Percentiles rank a stretch among this genome's conserved stretches.
These are phyloP conservation scores for Heliocybe sulcata DNA, from an alignment of 1,284 basidiomycete genomes.

Conservation along the genomic window DNA sequence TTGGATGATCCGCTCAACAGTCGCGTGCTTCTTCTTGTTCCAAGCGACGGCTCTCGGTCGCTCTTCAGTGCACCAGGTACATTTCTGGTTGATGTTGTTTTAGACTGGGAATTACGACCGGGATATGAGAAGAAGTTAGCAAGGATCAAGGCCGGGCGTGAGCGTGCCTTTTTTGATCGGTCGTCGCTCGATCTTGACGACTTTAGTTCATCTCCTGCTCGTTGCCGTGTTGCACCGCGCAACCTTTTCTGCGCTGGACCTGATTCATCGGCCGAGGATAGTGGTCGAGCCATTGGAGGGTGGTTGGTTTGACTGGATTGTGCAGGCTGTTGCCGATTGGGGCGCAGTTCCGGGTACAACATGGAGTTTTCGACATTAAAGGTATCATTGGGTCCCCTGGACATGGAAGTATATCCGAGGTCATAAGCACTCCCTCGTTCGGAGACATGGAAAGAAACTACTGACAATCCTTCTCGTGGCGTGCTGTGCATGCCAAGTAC, in stretches of 20 bases:
- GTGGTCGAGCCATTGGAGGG: slow-evolving; percentile 49
- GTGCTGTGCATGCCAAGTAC: slow-evolving; percentile 41
- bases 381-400: slow-evolving; percentile 54
- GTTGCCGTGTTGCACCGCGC: slow-evolving; percentile 55
- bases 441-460: slow-evolving; percentile 6
- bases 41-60: slow-evolving; percentile 30
- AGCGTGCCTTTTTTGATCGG: slow-evolving; percentile 77
- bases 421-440: too few species aligned
- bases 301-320: slow-evolving; percentile 16
- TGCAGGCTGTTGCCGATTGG: slow-evolving; percentile 23
- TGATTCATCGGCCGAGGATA: slow-evolving; percentile 74
- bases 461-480: slow-evolving; percentile 60
- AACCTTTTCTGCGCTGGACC: slow-evolving; percentile 71
- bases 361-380: slow-evolving; percentile 57
- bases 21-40: slow-evolving; percentile 63
- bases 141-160: slow-evolving; percentile 71
- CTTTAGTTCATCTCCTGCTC: slow-evolving; percentile 49
- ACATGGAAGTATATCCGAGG: neutral
- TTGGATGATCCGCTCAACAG: slow-evolving; percentile 45
- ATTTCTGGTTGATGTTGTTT: slow-evolving; percentile 49
- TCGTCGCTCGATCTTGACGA: slow-evolving; percentile 39
- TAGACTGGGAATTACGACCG: slow-evolving; percentile 63
- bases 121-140: slow-evolving; percentile 77
- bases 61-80: slow-evolving; percentile 36
- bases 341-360: slow-evolving; percentile 32